Base-by-base conservation (phyloP, 78 protist species). In the Polysphondylium violaceum region DNA sequence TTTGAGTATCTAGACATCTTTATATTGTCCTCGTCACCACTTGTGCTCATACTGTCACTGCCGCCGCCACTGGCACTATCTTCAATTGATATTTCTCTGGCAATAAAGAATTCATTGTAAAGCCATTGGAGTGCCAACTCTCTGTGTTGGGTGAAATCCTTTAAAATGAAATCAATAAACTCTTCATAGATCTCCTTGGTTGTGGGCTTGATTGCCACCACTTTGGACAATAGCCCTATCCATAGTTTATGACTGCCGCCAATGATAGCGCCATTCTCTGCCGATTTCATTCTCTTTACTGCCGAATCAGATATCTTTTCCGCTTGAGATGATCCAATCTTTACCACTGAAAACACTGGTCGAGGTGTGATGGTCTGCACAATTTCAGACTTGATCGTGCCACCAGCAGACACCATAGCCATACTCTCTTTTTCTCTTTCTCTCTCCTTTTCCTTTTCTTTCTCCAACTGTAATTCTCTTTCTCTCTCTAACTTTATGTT, bases 71-170 rank as follows among this genome's bases (percentile, higher is more conserved):
- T n/a, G n/a, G n/a, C n/a, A n/a, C n/a, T n/a, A n/a, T n/a, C n/a
- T n/a, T n/a, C n/a, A n/a, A n/a, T n/a, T n/a, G n/a, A n/a, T n/a
- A n/a, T n/a, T n/a, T 44, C 41, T 29, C 44, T 23, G 16, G 77
- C 40, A 16, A 69, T 61, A 56, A 31, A 71, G 7, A 55, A 83
- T 40, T 83, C 91, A 58, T 69, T 83, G 3, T 68, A 67, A 33
- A 83, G 43, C 91, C 91, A 83, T 40, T 69, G 77, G 6, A 83
- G 65, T 21, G 91, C 91, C 2, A 83, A 43, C 44, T 83, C 91
- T 40, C 79, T 69, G 35, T 58, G 43, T 41, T 29, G 51, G 19
- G 6, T 23, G 33, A 83, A 83, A 31, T 83, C 79, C 1, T 59
- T 63, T 6, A 60, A 11, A 35, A 67, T 69, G 36, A 69, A 83